A percentile compares a stretch with the other conserved stretches of the same genome.
phyloP scores from a whole-genome alignment of 441 rosid genomes.

The Erodium texanum region DNA sequence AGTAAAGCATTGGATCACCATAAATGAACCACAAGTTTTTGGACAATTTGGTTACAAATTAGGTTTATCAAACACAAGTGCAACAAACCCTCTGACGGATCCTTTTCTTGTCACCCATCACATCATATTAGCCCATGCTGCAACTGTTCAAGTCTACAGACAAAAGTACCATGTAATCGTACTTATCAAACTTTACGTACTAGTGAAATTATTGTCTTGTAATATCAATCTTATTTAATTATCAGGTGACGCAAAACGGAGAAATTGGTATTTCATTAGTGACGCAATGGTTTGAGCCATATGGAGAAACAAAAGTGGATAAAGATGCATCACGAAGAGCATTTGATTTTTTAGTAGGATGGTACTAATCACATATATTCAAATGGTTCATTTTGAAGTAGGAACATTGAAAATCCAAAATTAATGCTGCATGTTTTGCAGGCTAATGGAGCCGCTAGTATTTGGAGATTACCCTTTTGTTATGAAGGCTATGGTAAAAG shows the following conservation, averaged over 20 bases:
- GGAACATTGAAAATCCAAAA: too few relatives aligned
- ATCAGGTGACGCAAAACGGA: neutral
- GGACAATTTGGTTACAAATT: neutral
- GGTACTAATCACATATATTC: too few relatives aligned
- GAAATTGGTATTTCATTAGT: conserved; percentile 1
- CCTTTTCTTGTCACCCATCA: neutral
- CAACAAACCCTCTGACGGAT: neutral
- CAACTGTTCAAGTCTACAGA: neutral
- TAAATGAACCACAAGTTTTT: neutral
- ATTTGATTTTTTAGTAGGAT: too few relatives aligned
- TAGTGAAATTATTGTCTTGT: neutral
- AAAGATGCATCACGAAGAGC: too few relatives aligned
- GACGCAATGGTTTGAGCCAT: neutral
- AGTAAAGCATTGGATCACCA: neutral
- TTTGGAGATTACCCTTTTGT: too few relatives aligned
- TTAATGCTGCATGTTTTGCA: too few relatives aligned
- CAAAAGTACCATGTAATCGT: neutral
- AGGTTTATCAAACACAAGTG: neutral
- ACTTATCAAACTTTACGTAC: too few relatives aligned
- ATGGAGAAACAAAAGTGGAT: too few relatives aligned
- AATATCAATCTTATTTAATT: too few relatives aligned
- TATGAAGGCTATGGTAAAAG: too few relatives aligned
- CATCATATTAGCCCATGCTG: conserved; percentile 5
- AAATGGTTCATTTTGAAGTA: too few relatives aligned
- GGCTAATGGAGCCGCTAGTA: too few relatives aligned